Evolutionary conservation across 108 stramenopile genomes (phyloP).

Genomic region (Poteriospumella lacustris): DNA sequence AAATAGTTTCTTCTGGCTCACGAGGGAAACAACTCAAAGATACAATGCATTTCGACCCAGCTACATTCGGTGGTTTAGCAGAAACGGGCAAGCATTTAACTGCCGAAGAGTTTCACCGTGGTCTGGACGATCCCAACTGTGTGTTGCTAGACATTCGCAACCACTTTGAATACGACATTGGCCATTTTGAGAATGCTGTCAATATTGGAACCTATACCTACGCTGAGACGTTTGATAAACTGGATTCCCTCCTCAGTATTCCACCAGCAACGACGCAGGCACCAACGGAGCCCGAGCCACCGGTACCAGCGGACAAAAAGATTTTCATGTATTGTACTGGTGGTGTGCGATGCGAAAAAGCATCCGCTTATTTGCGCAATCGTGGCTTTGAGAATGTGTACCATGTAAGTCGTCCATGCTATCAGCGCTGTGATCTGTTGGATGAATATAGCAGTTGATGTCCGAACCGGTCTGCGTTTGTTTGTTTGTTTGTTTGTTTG

Average conservation of each 20-base stretch:
- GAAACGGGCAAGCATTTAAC: not conserved
- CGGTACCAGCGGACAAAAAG: slow-evolving; percentile 33
- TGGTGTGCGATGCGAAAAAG: slow-evolving; percentile 87
- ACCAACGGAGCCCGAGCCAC: too few relatives aligned
- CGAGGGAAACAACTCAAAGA: not conserved
- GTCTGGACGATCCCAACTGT: not conserved
- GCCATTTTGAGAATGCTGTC: slow-evolving; percentile 29
- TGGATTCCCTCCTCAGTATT: not conserved
- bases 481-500: not conserved
- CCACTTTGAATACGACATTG: slow-evolving; percentile 27
- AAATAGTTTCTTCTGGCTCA: slow-evolving; percentile 31
- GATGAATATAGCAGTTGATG: too few relatives aligned
- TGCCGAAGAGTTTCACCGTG: slow-evolving; percentile 28
- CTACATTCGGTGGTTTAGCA: not conserved
- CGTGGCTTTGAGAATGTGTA: slow-evolving; percentile 48
- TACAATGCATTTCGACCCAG: not conserved
- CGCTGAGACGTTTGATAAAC: not conserved
- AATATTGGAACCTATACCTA: not conserved
- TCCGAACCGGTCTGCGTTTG: too few relatives aligned
- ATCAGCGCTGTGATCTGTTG: too few relatives aligned
- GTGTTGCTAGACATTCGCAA: slow-evolving; percentile 42
- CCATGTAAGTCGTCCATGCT: not conserved
- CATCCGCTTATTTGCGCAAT: slow-evolving; percentile 65
- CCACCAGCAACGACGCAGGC: too few relatives aligned
- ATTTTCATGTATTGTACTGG: slow-evolving; percentile 90